Evolutionary conservation across 2,329 filamentous ascomycete genomes (phyloP).

Genomic region (Fusarium sp.): DNA sequence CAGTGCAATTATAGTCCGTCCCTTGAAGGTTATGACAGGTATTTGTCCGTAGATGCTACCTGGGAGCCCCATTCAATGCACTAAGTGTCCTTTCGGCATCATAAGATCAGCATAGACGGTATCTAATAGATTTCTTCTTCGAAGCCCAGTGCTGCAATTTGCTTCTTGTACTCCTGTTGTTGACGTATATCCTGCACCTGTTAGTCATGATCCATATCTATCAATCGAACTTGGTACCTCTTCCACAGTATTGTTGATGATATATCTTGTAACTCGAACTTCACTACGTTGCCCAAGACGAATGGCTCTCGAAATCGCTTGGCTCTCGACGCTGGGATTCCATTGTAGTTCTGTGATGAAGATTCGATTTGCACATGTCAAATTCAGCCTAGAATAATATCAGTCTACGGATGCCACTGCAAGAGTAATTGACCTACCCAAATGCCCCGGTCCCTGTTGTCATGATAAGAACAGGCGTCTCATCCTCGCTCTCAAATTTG

Average conservation of each 20-base stretch:
- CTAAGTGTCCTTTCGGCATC: fast-evolving
- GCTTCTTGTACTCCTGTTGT: conserved; percentile 15
- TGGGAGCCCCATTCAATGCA: too few relatives aligned
- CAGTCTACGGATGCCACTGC: too few relatives aligned
- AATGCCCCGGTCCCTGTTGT: conserved; percentile 61
- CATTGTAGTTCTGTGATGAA: conserved; percentile 64
- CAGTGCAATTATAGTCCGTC: too few relatives aligned
- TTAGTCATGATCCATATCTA: fast-evolving
- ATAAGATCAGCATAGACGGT: fast-evolving
- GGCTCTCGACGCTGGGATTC: conserved; percentile 62
- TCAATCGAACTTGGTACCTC: conserved; percentile 39
- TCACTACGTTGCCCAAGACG: conserved; percentile 55
- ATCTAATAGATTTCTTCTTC: not conserved
- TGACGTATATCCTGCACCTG: fast-evolving
- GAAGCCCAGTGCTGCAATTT: not conserved
- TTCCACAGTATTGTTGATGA: conserved; percentile 54
- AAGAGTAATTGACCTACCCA: conserved; percentile 46
- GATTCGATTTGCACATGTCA: conserved; percentile 57
- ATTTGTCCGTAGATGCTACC: too few relatives aligned
- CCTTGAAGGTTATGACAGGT: too few relatives aligned
- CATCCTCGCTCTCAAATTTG: conserved; percentile 45
- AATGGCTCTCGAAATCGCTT: conserved; percentile 60
- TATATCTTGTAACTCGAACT: conserved; percentile 57
- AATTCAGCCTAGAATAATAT: conserved; percentile 42
- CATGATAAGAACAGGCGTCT: conserved; percentile 57